Evolutionary conservation across 805 yeast genomes (phyloP), one percentile per base, ranked within the genome.

Genomic region (Nakazawaea siamensis): DNA sequence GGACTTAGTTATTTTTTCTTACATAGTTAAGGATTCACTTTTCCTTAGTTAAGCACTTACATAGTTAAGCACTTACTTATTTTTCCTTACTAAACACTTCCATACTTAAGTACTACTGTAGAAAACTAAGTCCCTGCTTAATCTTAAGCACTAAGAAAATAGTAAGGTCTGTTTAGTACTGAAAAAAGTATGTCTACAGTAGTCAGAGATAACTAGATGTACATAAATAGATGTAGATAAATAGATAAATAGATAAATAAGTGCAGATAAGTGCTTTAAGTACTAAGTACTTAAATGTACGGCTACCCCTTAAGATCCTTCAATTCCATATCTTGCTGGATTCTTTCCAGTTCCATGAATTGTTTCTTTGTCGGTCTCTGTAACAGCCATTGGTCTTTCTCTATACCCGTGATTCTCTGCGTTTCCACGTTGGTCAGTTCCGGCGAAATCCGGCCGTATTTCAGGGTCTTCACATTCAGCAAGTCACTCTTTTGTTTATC

Each of bases 361-460:
- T 84, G 95, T 43, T 75, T 71, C 44, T 77, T 72, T 35, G 76
- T 74, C 4, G 85, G 92, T 57, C 82, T 66, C 51, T 72, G 81
- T 59, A 73, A 60, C 3, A 73, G 79, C 40, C 52, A 59, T 18
- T 28, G 8, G 5, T 6, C 5, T 17, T 8, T 7, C 7, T 17
- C 19, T 10, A 18, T 16, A 11, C 18, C 31, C 4, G 10, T 28
- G 15, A 7, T 6, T 13, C 7, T 16, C 29, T 14, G 9, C 23
- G 5, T 8, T 4, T 17, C 23, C 6, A 6, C 18, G 11, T 7
- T 12, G 10, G 5, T 15, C 17, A 8, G 5, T 15, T 27, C 29
- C 13, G 29, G 29, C 5, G 24, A 17, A 18, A 21, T 27, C n/a
- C 24, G 18, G 17, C 11, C 23, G 32, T 35, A 67, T 41, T 55